phyloP scores from a whole-genome alignment of 2,329 filamentous ascomycete genomes.

The Cladophialophora exuberans region DNA sequence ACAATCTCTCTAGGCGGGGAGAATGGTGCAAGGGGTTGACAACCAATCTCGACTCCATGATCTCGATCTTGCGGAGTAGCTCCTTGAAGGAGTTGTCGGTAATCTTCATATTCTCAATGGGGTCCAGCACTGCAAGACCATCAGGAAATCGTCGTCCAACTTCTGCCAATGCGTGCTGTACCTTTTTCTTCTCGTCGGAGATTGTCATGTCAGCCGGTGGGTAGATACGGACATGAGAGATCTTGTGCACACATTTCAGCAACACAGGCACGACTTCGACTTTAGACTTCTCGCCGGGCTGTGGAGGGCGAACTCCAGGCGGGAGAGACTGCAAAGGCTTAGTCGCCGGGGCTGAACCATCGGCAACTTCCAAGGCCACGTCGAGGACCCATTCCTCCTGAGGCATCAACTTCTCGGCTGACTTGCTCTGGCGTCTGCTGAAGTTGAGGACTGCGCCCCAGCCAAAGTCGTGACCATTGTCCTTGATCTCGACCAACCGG shows the following conservation, averaged over 20 bases:
- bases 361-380: constrained; percentile 70
- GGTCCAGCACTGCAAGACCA: constrained; percentile 84
- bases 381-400: constrained; percentile 84
- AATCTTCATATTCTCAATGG: constrained; percentile 95
- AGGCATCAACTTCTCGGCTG: constrained; percentile 68
- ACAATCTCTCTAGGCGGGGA: constrained; percentile 78
- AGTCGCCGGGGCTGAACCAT: constrained; percentile 54
- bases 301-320: constrained; percentile 62
- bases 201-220: constrained; percentile 75
- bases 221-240: constrained; percentile 82
- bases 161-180: constrained; percentile 72
- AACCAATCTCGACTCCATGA: constrained; percentile 86
- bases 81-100: constrained; percentile 92
- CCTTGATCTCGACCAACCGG: constrained; percentile 84
- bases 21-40: constrained; percentile 92
- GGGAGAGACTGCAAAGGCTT: constrained; percentile 69
- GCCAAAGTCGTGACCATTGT: constrained; percentile 80
- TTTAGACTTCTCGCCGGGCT: constrained; percentile 66
- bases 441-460: constrained; percentile 90
- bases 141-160: constrained; percentile 88
- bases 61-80: constrained; percentile 90
- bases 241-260: constrained; percentile 79
- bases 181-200: constrained; percentile 68
- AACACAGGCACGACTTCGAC: constrained; percentile 86
- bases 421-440: constrained; percentile 67